These are phyloP conservation scores for Cyberlindnera mycetangii DNA, from an alignment of 805 yeast genomes.

Conservation along the genomic window DNA sequence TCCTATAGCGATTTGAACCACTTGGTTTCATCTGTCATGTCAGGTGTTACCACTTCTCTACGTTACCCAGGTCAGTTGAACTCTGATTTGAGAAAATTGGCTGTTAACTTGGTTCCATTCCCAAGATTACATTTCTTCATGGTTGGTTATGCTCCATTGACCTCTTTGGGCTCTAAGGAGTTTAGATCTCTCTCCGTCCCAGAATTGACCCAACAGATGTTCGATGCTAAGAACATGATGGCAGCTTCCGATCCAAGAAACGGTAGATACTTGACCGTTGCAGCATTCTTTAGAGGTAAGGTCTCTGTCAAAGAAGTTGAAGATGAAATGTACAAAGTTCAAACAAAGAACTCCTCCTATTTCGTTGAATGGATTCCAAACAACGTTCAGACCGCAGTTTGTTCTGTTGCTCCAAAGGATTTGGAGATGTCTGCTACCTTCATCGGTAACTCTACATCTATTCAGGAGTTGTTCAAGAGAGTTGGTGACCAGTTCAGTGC, in stretches of 20 bases:
- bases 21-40: constrained; percentile 94
- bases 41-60: constrained; percentile 95
- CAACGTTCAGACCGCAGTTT: constrained; percentile 98
- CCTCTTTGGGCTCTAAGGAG: constrained; percentile 83
- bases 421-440: constrained; percentile 91
- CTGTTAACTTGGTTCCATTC: constrained; percentile 97
- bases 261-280: constrained; percentile 98
- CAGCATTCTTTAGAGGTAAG: constrained; percentile 97
- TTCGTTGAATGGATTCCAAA: constrained; percentile 99
- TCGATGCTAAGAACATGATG: constrained; percentile 98
- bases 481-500: constrained; percentile 95
- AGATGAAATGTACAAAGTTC: constrained; percentile 89
- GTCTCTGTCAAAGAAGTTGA: constrained; percentile 98
- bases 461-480: constrained; percentile 98
- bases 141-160: constrained; percentile 95
- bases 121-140: constrained; percentile 99
- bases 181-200: constrained; percentile 95
- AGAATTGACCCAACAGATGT: constrained; percentile 96
- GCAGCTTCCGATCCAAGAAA: constrained; percentile 97
- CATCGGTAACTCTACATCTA: constrained; percentile 97
- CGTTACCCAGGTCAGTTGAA: constrained; percentile 97
- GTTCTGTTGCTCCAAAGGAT: constrained; percentile 87
- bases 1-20: constrained; percentile 81
- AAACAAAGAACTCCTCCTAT: constrained; percentile 93
- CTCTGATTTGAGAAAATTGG: constrained; percentile 97